A percentile compares a stretch with the other conserved stretches of the same genome.
phyloP scores from a whole-genome alignment of 23 red algal genomes.

The Agarophyton chilense region DNA sequence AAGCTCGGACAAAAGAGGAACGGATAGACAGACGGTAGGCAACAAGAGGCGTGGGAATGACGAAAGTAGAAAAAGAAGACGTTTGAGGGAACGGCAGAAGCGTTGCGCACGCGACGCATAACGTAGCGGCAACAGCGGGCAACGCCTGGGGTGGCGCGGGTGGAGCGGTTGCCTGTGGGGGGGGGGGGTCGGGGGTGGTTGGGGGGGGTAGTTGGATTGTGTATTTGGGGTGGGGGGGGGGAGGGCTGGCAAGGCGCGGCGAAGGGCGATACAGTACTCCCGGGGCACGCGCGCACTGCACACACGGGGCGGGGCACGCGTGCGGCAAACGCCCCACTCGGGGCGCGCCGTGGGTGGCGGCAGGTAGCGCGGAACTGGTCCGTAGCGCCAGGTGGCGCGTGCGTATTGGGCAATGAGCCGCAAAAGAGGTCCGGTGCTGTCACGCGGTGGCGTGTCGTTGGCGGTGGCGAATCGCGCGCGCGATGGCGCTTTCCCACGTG shows the following conservation, averaged over 20 bases:
- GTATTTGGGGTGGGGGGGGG: too few species aligned
- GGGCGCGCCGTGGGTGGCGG: conserved; percentile 2
- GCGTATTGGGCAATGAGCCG: not conserved
- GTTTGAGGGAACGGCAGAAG: conserved; percentile 19
- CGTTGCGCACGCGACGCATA: conserved; percentile 36
- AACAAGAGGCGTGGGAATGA: not conserved
- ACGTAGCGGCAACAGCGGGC: conserved; percentile 33
- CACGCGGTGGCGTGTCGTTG: not conserved
- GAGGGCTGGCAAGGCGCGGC: not conserved
- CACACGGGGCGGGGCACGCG: not conserved
- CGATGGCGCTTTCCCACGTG: not conserved
- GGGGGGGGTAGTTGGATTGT: too few species aligned
- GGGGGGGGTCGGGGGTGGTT: not conserved
- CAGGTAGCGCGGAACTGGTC: conserved; percentile 1
- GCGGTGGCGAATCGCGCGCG: not conserved
- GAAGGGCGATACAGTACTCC: not conserved
- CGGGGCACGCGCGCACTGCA: not conserved
- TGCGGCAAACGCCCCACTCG: not conserved
- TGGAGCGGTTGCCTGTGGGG: not conserved
- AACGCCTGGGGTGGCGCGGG: conserved; percentile 10
- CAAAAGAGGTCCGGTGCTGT: not conserved
- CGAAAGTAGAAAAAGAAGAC: not conserved
- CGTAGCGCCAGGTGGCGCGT: not conserved
- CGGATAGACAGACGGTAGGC: not conserved
- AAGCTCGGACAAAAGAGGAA: not conserved